Base-by-base conservation (phyloP, 352 stramenopile genomes). In the Elongisporangium anandrum region DNA sequence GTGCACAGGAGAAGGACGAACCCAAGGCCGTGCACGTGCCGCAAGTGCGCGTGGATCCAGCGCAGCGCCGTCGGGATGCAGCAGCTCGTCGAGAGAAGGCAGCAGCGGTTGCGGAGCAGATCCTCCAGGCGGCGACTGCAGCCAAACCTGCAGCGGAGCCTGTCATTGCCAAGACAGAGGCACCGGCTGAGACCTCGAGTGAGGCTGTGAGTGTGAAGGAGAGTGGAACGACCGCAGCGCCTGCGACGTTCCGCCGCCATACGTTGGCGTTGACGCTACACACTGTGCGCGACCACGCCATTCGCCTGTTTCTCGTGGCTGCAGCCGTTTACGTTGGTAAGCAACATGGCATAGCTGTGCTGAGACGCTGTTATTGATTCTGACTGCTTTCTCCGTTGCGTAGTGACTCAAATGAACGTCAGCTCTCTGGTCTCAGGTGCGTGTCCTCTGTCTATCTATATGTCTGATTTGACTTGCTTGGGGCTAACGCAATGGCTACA, bases 41-140 rank as follows among this genome's bases (percentile, higher is more conserved):
- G 12, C 60, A 65, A 0, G 50, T 22, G 0, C 79, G 79, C n/a
- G 72, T 87, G 29, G 78, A 90, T 50, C 81, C 81, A 0, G 79
- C 70, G 9, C 77, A 91, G 61, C 73, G 84, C 24, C 79, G 84
- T 47, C 76, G 81, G n/a, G 81, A 93, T 21, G 84, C 84, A 21
- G 81, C 81, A 10, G 59, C 60, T 19, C 69, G 84, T 21, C 82
- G 82, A 19, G 71, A 76, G 59, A 75, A 74, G 61, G 86, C 91
- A 57, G 79, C 90, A 58, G 57, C 63, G 9, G 69, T 81, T 50
- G 74, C 89, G 22, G 54, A 87, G 53, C 69, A 91, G 56, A 73
- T 90, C 48, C 53, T 87, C 41, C 61, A 57, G n/a, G 57, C 41
- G 17, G 45, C 55, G 47, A 50, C 50, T 12, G 54, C 26, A 3